Base-by-base conservation (phyloP, 345 rosid genomes). In the Tarenaya hassleriana region DNA sequence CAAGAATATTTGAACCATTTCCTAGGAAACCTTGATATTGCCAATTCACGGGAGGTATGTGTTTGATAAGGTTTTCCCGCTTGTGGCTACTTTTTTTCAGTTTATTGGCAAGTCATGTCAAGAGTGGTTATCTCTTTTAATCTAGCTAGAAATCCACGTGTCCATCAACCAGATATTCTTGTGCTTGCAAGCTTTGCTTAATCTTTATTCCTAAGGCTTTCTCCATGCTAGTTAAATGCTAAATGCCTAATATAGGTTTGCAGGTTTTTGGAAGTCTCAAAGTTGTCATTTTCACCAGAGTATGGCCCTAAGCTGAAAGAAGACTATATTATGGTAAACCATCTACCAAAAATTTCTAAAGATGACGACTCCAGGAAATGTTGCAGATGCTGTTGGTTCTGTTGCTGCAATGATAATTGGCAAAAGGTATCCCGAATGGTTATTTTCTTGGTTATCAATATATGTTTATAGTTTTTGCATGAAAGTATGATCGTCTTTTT, bases 221-320 rank as follows among this genome's bases (percentile, higher is more conserved):
- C 40, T 34, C 48, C 52, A 46, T 61, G 34, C 39, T 58, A 29
- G 66, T 70, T 79, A 16, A 38, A 53, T 59, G 56, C 71, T 55
- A 45, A 62, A 54, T 52, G 66, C 37, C 38, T 55, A 60, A 24
- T 69, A 60, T 61, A 94, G 99, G 99, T 94, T 55, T 94, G 99
- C 87, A 88, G 79, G 75, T 94, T 94, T 70, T 69, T 94, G 82
- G 97, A 94, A 79, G 99, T 86, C 55, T 94, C 99, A 42, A 86
- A 75, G 65, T 60, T 94, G 81, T 94, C 97, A 54, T 88, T 94
- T 68, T 74, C 77, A 62, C 87, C 88, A 9, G 96, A 94, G 72
- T 94, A 88, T 75, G 99, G 99, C 45, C 83, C 96, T 52, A 94
- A 94, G 77, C 78, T 88, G 71, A 94, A 80, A 75, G 99, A 94